Base-by-base conservation (phyloP, 2,329 filamentous ascomycete genomes). In the Neodidymelliopsis sp. region DNA sequence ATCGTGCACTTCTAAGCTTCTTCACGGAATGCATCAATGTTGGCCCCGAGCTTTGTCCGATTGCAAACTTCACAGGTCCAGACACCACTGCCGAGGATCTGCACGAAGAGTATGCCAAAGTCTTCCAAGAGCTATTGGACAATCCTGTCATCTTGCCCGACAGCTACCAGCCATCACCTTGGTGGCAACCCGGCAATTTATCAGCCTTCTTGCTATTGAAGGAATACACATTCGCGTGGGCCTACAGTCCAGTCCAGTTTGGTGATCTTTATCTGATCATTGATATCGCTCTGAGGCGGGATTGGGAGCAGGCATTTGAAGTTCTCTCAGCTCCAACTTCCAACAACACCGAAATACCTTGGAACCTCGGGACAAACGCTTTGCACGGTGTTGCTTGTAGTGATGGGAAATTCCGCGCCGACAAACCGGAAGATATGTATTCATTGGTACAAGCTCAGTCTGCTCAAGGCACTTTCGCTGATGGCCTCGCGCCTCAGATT, bases 341-440 rank as follows among this genome's bases (percentile, higher is more conserved):
- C 23, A 49, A 49, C 24, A n/a, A 38, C 7, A 53, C 51, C 9
- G 54, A 55, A 7, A 29, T 39, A 11, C 49, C 53, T 2, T 58
- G 55, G 50, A 45, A 50, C 10, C 31, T 41, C 4, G 53, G 48
- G 1, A 3, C 18, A 28, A 49, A 57, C 29, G 37, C 46, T 6
- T 48, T 57, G 20, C 56, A 59, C 31, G 56, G 54, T 6, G 55
- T 59, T 16, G 24, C 45, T 10, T 59, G 51, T 28, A 36, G 34
- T 3, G 56, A 59, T 28, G 46, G 47, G 6, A 16, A 15, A 0
- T 59, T 59, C 49, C 56, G 51, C 5, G 51, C 54, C 31, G 25
- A 49, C 10, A 39, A 27, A 4, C 51, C 52, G 6, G 49, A 57
- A 16, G 56, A 59, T 15, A 23, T 55, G 41, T 55, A 53, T 20